Evolutionary conservation across 2,329 filamentous ascomycete genomes (phyloP).

Genomic region (Cadophora luteo-olivacea): DNA sequence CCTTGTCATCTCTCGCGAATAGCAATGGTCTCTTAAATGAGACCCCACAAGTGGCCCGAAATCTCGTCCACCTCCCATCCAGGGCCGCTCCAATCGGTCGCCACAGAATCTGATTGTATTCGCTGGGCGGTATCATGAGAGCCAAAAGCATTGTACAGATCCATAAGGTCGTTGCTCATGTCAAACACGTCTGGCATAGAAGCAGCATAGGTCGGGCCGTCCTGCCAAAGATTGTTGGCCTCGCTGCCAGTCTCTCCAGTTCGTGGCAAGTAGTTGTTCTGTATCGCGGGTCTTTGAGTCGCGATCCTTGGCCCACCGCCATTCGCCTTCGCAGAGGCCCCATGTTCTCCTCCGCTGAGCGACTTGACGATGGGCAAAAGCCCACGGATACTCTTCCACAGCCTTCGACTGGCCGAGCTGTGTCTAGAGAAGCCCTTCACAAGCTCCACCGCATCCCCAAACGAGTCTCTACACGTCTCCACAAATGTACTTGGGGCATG

Average conservation of each 20-base stretch:
- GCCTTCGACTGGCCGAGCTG: background rate
- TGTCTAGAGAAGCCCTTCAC: background rate
- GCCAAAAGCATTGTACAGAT: constrained; percentile 4
- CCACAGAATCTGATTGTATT: background rate
- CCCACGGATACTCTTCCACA: constrained; percentile 1
- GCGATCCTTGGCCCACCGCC: too few relatives aligned
- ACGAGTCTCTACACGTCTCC: background rate
- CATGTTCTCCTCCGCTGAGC: too few relatives aligned
- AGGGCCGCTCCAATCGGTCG: background rate
- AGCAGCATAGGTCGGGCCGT: background rate
- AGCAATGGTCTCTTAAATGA: background rate
- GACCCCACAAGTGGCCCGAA: background rate
- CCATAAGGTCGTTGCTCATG: background rate
- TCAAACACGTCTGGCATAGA: background rate
- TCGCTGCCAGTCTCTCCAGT: background rate
- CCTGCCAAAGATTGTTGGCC: background rate
- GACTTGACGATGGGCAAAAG: background rate
- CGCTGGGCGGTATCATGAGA: background rate
- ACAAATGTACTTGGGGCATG: background rate
- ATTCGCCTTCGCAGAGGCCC: too few relatives aligned
- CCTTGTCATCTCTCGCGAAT: too few relatives aligned
- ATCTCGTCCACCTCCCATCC: constrained; percentile 2
- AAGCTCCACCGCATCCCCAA: background rate
- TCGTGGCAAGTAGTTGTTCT: background rate
- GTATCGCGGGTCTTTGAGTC: background rate